These are phyloP conservation scores for Pyrus hybrid DNA, from an alignment of 331 rosid species.

Conservation along the genomic window DNA sequence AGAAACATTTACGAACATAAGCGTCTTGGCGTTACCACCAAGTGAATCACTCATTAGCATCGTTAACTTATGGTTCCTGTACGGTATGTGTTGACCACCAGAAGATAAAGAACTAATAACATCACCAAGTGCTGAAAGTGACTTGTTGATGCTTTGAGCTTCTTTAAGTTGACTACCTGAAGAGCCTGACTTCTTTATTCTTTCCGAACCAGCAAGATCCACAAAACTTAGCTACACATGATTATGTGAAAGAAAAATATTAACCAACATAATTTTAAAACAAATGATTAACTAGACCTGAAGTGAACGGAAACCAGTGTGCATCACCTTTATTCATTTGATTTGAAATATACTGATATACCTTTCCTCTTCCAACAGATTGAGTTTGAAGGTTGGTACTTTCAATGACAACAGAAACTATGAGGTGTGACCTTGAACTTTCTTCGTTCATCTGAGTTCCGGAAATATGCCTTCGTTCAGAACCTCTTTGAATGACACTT, in stretches of 20 bases:
- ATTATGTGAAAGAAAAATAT: not conserved
- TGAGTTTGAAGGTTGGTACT: conserved; percentile 92
- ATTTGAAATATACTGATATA: conserved; percentile 11
- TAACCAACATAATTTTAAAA: not conserved
- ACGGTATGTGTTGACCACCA: conserved; percentile 94
- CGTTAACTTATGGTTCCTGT: conserved; percentile 90
- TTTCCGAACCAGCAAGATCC: conserved; percentile 99
- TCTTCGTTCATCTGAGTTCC: conserved; percentile 93
- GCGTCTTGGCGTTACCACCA: conserved; percentile 98
- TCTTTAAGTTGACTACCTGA: conserved; percentile 87
- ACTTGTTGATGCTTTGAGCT: conserved; percentile 97
- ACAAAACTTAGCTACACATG: conserved; percentile 79
- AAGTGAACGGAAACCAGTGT: not conserved
- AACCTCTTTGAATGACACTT: conserved; percentile 66
- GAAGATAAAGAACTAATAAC: conserved; percentile 88
- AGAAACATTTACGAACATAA: conserved; percentile 93
- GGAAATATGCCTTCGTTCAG: conserved; percentile 73
- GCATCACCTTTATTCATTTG: not conserved
- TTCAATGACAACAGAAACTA: conserved; percentile 73
- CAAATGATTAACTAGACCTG: not conserved
- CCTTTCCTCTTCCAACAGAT: conserved; percentile 94
- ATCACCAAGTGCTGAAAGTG: conserved; percentile 98
- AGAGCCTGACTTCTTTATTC: conserved; percentile 92
- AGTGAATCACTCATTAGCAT: conserved; percentile 99
- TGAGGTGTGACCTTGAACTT: conserved; percentile 93